Conservation (phyloP, 192 early-diverging fungal species). For the Rhizophagus prolifer region DNA sequence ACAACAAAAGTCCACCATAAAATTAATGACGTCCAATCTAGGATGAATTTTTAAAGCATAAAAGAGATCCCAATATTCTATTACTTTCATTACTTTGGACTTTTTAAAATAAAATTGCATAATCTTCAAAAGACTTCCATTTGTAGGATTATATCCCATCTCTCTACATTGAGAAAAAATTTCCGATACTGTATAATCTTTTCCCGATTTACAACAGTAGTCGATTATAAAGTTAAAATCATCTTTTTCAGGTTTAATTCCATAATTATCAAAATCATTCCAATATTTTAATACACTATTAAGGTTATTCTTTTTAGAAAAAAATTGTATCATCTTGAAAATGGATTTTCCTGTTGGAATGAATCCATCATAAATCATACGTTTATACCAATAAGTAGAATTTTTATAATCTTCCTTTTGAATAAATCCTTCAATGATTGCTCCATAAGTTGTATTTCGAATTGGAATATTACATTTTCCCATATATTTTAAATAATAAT, state of each 20-base stretch:
- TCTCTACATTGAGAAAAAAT: neutral
- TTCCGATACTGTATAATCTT: neutral
- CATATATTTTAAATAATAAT: slow-evolving; percentile 20
- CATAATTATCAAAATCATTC: slow-evolving; percentile 17
- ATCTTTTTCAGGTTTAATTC: neutral
- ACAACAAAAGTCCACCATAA: neutral
- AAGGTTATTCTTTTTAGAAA: neutral
- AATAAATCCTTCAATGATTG: slow-evolving; percentile 18
- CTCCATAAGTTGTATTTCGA: neutral
- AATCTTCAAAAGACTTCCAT: neutral
- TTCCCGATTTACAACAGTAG: neutral
- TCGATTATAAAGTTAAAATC: slow-evolving; percentile 1
- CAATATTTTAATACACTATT: neutral
- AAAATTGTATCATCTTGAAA: neutral
- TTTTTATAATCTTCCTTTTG: neutral
- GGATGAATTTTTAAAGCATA: neutral
- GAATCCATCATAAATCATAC: neutral
- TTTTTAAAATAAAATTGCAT: neutral
- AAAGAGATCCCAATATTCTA: neutral
- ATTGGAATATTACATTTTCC: neutral
- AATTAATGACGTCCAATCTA: neutral
- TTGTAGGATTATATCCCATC: neutral
- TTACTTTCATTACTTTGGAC: neutral
- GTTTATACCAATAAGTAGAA: slow-evolving; percentile 2
- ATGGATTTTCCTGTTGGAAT: neutral